Evolutionary conservation across 202 grass and related monocot genomes (phyloP).

Genomic region (Digitaria exilis): DNA sequence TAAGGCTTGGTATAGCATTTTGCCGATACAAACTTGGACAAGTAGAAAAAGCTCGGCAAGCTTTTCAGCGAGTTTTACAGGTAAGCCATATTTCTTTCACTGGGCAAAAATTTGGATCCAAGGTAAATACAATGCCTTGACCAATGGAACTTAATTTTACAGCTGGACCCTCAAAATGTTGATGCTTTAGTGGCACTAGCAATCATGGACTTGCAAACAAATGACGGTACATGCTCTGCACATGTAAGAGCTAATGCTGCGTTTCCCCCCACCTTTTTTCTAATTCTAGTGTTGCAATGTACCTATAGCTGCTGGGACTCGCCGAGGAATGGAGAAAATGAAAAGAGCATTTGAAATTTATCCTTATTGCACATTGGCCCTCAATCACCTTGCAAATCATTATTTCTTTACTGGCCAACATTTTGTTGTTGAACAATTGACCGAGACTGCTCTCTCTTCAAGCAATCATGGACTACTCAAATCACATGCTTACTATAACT

Average conservation of each 20-base stretch:
- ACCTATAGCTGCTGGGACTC: conserved; percentile 65
- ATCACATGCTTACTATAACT: conserved; percentile 91
- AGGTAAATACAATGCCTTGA: conserved; percentile 14
- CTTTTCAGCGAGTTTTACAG: conserved; percentile 91
- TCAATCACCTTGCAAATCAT: conserved; percentile 93
- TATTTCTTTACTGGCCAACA: conserved; percentile 99
- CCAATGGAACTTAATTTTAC: conserved; percentile 41
- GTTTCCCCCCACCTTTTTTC: not conserved
- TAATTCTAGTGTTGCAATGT: conserved; percentile 34
- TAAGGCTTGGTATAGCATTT: conserved; percentile 92
- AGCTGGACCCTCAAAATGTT: conserved; percentile 94
- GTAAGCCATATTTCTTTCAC: conserved; percentile 33
- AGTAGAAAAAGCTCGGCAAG: conserved; percentile 81
- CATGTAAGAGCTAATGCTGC: not conserved
- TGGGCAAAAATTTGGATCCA: conserved; percentile 7
- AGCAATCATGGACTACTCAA: conserved; percentile 77
- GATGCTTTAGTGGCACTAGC: conserved; percentile 90
- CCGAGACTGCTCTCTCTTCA: conserved; percentile 78
- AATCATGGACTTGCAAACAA: conserved; percentile 97
- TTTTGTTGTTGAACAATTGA: conserved; percentile 97
- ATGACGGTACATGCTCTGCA: conserved; percentile 69
- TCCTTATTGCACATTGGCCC: conserved; percentile 87
- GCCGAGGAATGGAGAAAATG: conserved; percentile 86
- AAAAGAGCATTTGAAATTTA: conserved; percentile 80
- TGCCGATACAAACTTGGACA: conserved; percentile 96